phyloP scores from a whole-genome alignment of 1,284 basidiomycete genomes.

The Irpex rosettiformis region DNA sequence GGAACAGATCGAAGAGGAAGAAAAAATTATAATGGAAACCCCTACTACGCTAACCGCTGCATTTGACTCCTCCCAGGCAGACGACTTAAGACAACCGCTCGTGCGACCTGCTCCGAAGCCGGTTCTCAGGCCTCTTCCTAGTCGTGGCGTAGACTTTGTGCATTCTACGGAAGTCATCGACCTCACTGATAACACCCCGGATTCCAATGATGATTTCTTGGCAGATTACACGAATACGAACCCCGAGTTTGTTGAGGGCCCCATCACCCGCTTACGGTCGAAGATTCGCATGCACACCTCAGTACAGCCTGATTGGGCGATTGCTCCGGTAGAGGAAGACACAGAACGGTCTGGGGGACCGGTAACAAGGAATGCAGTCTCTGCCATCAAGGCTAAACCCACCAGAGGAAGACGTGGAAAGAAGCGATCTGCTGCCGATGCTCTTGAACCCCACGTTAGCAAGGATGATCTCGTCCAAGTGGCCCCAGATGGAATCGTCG shows the following conservation, averaged over 20 bases:
- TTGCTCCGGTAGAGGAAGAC: neutral
- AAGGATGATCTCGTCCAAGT: neutral
- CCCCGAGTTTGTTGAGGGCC: neutral
- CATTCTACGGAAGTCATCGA: neutral
- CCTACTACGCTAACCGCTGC: too few relatives aligned
- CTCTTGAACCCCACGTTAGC: neutral
- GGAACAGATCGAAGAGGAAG: neutral
- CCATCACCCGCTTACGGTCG: neutral
- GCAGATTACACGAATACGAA: neutral
- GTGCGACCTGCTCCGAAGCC: neutral
- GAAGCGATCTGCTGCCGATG: neutral
- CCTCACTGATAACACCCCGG: neutral
- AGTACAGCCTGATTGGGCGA: neutral
- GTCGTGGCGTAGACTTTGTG: neutral
- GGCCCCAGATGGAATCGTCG: neutral
- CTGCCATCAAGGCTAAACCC: neutral
- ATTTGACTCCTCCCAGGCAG: too few relatives aligned
- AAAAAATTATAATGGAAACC: neutral
- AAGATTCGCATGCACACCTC: neutral
- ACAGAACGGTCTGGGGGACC: neutral
- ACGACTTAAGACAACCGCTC: neutral
- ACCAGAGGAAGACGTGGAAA: neutral
- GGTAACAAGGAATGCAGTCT: neutral
- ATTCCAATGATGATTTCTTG: neutral
- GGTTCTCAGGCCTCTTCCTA: too few relatives aligned